Evolutionary conservation across 2,329 filamentous ascomycete species (phyloP).

Genomic region (Penicillium glabrum): DNA sequence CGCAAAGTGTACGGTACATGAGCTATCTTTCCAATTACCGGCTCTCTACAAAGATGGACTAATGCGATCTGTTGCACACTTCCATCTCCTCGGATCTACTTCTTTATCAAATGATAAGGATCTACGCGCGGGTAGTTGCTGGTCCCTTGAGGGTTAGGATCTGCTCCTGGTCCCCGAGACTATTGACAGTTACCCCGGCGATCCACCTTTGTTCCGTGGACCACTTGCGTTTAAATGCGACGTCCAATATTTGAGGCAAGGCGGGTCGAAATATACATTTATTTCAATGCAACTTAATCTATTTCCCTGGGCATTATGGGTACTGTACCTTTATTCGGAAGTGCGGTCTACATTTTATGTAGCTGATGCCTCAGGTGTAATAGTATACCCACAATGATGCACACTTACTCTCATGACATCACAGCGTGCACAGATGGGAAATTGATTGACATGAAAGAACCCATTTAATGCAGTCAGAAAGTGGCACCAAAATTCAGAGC

Average conservation of each 20-base stretch:
- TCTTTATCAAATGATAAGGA: neutral
- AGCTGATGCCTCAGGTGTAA: neutral
- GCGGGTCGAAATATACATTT: neutral
- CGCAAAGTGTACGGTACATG: neutral
- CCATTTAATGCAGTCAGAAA: neutral
- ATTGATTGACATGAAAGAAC: neutral
- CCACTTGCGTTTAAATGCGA: constrained; percentile 1
- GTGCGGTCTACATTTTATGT: neutral
- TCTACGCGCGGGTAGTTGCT: neutral
- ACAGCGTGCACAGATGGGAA: neutral
- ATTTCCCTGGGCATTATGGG: too few species aligned
- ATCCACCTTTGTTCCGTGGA: constrained; percentile 12
- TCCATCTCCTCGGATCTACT: neutral
- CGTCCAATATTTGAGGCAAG: constrained; percentile 3
- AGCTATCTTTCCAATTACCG: neutral
- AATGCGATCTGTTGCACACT: neutral
- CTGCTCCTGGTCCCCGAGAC: neutral
- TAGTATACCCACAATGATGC: neutral
- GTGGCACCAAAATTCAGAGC: neutral
- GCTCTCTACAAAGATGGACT: neutral
- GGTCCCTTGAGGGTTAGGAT: neutral
- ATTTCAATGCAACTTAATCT: neutral
- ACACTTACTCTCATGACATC: neutral
- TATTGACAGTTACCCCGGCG: constrained; percentile 6
- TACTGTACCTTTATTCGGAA: neutral